These are phyloP conservation scores for Dryas drummondii DNA, from an alignment of 306 rosid genomes.

Conservation along the genomic window DNA sequence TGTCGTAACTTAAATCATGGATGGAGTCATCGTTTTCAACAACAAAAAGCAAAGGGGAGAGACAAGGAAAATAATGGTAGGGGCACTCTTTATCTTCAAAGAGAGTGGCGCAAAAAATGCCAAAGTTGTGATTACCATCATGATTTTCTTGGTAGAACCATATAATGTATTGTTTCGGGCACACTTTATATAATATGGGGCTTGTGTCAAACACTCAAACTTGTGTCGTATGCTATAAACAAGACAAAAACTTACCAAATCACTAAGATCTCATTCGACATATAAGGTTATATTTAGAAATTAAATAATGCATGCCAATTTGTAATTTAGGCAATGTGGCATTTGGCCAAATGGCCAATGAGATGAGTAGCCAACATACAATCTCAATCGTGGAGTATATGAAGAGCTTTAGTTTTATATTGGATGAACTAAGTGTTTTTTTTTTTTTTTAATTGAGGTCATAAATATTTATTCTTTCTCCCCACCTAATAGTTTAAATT, in stretches of 20 bases:
- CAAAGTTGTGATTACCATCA: conserved; percentile 23
- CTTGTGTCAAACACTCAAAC: neutral
- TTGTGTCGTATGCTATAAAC: neutral
- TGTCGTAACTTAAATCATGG: neutral
- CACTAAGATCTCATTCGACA: neutral
- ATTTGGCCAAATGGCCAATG: too few relatives aligned
- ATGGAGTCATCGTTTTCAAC: conserved; percentile 7
- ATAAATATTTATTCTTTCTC: too few relatives aligned
- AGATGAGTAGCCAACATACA: too few relatives aligned
- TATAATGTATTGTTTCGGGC: neutral
- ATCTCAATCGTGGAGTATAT: too few relatives aligned
- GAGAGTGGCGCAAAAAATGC: conserved; percentile 13
- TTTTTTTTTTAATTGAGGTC: too few relatives aligned
- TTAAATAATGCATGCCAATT: too few relatives aligned
- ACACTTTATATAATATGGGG: conserved; percentile 10
- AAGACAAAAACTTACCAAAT: neutral
- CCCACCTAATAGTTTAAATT: too few relatives aligned
- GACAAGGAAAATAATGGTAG: conserved; percentile 17
- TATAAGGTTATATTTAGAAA: too few relatives aligned
- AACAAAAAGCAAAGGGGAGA: conserved; percentile 9
- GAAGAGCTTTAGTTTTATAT: too few relatives aligned
- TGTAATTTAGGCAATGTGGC: too few relatives aligned
- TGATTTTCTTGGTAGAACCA: conserved; percentile 9
- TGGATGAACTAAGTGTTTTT: too few relatives aligned
- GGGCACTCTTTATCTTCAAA: conserved; percentile 16